These are phyloP conservation scores for Globisporangium irregulare DNA, from an alignment of 352 stramenopile genomes.

Conservation along the genomic window DNA sequence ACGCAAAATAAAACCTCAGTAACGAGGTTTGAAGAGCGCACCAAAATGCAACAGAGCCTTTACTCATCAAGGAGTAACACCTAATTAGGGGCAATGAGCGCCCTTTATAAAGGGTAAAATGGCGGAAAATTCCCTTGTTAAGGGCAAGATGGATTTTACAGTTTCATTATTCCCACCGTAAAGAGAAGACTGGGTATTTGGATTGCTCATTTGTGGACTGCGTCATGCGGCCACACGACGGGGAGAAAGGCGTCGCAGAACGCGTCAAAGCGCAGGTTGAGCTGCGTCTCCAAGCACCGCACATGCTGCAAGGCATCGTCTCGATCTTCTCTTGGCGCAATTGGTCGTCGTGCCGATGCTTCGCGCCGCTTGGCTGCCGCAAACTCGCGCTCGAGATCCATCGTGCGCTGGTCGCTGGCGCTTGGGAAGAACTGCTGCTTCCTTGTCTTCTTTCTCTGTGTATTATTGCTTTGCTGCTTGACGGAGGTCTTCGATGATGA, in stretches of 20 bases:
- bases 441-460: not conserved
- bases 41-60: not conserved
- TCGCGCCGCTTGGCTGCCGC: constrained; percentile 36
- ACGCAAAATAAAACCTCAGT: not conserved
- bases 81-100: not conserved
- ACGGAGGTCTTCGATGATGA: not conserved
- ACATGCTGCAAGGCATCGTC: constrained; percentile 3
- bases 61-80: not conserved
- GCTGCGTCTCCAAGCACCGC: constrained; percentile 43
- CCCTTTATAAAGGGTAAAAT: not conserved
- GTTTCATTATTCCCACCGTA: not conserved
- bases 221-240: constrained; percentile 51
- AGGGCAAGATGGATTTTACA: not conserved
- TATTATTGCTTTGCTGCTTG: not conserved
- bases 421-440: constrained; percentile 5
- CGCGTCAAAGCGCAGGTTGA: constrained; percentile 53
- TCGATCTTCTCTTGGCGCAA: not conserved
- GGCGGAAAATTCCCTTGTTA: not conserved
- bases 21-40: not conserved
- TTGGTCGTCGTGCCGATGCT: constrained; percentile 31
- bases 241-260: constrained; percentile 62
- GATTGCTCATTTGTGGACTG: constrained; percentile 3
- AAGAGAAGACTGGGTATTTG: not conserved
- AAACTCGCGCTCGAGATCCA: constrained; percentile 39
- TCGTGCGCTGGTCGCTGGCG: constrained; percentile 21